Evolutionary conservation across 805 yeast species (phyloP).

Genomic region (Candida ovalis): DNA sequence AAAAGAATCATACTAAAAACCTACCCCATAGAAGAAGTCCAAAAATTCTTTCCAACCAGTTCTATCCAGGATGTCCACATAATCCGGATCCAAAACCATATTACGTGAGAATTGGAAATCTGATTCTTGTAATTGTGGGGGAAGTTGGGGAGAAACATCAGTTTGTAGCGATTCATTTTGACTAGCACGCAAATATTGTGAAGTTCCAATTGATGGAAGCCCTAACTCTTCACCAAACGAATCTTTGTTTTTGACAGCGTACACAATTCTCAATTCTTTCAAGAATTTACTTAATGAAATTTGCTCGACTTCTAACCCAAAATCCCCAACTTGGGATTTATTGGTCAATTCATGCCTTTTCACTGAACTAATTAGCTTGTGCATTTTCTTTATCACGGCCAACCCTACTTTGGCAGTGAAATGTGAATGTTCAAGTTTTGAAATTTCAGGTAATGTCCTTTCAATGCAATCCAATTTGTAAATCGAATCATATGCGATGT

Average conservation of each 20-base stretch:
- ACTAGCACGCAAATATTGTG: neutral
- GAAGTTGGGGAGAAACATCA: neutral
- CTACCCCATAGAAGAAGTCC: constrained; percentile 21
- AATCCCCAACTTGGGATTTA: neutral
- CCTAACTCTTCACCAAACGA: neutral
- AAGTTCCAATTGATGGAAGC: neutral
- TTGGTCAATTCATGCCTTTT: neutral
- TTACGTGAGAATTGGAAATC: neutral
- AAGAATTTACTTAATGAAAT: constrained; percentile 10
- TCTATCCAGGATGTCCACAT: constrained; percentile 16
- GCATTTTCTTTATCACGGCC: constrained; percentile 6
- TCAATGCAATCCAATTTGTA: constrained; percentile 10
- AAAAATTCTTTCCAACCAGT: constrained; percentile 27
- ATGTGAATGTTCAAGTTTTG: constrained; percentile 2
- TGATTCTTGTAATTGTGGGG: neutral
- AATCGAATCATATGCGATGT: constrained; percentile 11
- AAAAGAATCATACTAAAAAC: no score
- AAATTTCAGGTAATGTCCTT: constrained; percentile 1
- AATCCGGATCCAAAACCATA: neutral
- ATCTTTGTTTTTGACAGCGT: neutral
- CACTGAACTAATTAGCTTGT: constrained; percentile 2
- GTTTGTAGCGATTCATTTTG: neutral
- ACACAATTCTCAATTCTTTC: constrained; percentile 9
- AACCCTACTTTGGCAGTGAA: constrained; percentile 7
- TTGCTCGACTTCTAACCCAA: neutral